These are phyloP conservation scores for Bipolaris victoriae DNA, from an alignment of 2,329 filamentous ascomycete genomes.

Conservation along the genomic window DNA sequence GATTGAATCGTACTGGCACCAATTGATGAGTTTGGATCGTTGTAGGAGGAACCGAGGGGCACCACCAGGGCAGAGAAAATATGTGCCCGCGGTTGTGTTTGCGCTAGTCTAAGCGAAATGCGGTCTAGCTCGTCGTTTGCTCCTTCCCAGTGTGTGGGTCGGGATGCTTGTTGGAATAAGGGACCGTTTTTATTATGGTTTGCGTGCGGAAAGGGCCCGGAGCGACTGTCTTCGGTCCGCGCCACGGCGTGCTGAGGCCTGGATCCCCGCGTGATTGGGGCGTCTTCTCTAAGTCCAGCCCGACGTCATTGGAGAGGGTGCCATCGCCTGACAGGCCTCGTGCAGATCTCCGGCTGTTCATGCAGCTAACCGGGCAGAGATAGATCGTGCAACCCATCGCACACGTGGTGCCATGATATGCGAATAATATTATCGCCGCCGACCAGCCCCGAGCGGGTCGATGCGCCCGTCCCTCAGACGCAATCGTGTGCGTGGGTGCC, in stretches of 20 bases:
- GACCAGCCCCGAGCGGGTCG: background rate
- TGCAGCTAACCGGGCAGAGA: conserved; percentile 24
- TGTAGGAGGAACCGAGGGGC: conserved; percentile 21
- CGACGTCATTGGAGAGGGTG: conserved; percentile 17
- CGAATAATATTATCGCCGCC: conserved; percentile 9
- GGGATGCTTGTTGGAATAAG: conserved; percentile 12
- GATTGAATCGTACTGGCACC: conserved; percentile 16
- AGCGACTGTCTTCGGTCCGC: background rate
- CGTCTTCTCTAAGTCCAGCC: background rate
- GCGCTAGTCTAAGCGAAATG: conserved; percentile 22
- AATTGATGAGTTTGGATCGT: conserved; percentile 25
- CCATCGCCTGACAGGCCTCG: conserved; percentile 16
- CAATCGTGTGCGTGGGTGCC: background rate
- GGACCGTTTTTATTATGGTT: background rate
- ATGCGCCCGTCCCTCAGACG: background rate
- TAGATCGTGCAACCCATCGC: conserved; percentile 22
- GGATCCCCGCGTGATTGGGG: conserved; percentile 10
- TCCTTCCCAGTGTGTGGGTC: conserved; percentile 14
- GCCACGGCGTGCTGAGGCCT: conserved; percentile 4
- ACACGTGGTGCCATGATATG: conserved; percentile 16
- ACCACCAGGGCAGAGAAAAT: conserved; percentile 19
- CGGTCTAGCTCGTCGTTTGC: conserved; percentile 17
- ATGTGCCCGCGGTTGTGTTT: conserved; percentile 20
- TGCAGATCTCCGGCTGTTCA: conserved; percentile 22
- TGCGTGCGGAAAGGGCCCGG: conserved; percentile 2